Base-by-base conservation (phyloP, 768 basidiomycete genomes). In the Xerocomellus dryophilus region DNA sequence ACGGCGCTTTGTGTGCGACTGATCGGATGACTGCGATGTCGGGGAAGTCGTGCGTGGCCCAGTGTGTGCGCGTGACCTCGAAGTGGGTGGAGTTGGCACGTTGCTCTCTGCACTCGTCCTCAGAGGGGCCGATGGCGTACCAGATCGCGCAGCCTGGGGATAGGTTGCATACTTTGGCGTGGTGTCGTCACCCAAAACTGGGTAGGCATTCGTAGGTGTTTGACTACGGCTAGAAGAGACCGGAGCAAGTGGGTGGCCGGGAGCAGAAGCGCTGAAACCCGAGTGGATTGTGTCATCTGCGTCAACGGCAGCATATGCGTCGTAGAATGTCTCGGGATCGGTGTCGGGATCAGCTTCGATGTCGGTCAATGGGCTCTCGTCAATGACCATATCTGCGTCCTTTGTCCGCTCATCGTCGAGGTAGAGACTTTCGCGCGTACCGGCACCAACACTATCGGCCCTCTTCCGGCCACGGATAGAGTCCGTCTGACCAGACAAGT, bases 291-390 rank as follows among this genome's bases (percentile, higher is more conserved):
- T 58, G 35, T 61, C 39, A 5, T 70, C 70, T 18, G 46, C 41
- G 27, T 59, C 62, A 2, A 34, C 49, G 12, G 46, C 34, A 21
- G 57, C 36, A 25, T 69, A 72, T 4, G 72, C 75, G 29, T 69
- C 66, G 50, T 82, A 80, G 42, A 75, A 77, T 50, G 71, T 70
- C 64, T 82, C 65, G 1, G 55, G 45, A 12, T 76, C 75, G 29
- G 60, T 64, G 34, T 76, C 75, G n/a, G 57, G 62, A 42, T 72
- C 86, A 25, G 73, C 78, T 25, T 90, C 89, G 20, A 90, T 66
- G 70, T 92, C 91, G 9, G 88, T 90, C 44, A 81, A 74, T 9
- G 90, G 90, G 52, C 70, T 73, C 67, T 93, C 90, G 64, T 93
- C 89, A 54, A 90, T 64, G 34, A 93, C 88, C 62, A 78, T 78